These are phyloP conservation scores for Daedalea quercina DNA, from an alignment of 768 basidiomycete genomes.

Conservation along the genomic window DNA sequence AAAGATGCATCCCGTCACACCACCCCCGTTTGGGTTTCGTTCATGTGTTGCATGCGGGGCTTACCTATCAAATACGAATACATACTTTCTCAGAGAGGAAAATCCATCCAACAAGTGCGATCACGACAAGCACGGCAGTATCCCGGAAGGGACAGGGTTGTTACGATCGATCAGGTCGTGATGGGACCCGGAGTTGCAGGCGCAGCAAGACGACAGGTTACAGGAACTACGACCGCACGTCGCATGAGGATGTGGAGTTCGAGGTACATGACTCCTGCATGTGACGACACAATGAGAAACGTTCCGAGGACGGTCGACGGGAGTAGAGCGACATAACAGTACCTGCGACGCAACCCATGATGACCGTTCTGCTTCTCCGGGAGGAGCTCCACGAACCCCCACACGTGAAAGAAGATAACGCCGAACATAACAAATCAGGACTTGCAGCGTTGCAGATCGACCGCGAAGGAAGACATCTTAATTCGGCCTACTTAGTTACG, in stretches of 20 bases:
- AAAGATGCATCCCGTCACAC: too few species aligned
- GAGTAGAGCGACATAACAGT: background rate
- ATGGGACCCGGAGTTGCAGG: too few species aligned
- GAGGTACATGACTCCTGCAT: background rate
- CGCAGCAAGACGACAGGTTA: background rate
- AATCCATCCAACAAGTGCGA: background rate
- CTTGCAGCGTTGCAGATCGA: background rate
- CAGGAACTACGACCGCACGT: background rate
- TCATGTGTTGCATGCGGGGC: background rate
- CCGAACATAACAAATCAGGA: constrained; percentile 1
- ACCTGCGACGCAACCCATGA: constrained; percentile 1
- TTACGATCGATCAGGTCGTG: background rate
- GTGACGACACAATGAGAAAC: background rate
- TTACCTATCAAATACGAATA: background rate
- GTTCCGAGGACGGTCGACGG: background rate
- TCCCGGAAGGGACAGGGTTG: background rate
- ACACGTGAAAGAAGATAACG: background rate
- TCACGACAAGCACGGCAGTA: background rate
- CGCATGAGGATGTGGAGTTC: background rate
- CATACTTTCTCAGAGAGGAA: background rate
- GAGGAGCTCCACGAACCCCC: background rate
- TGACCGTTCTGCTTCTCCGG: background rate
- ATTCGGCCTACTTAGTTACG: background rate
- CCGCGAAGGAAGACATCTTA: background rate
- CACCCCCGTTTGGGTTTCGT: background rate